These are phyloP conservation scores for Tylopilus felleus DNA, from an alignment of 768 basidiomycete species.

Conservation along the genomic window DNA sequence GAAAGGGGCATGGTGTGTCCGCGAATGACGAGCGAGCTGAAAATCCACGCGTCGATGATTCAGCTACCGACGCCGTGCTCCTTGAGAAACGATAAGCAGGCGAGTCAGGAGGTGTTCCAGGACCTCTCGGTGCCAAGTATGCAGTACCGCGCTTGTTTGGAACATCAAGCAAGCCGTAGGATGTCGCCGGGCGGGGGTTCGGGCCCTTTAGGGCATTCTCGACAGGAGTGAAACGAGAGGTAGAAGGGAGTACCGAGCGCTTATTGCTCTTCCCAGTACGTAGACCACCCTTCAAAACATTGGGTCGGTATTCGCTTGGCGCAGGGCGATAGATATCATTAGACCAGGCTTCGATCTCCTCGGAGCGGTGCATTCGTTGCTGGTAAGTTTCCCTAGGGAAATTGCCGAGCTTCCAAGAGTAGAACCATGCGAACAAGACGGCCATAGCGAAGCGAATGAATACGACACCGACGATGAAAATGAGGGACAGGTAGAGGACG, in stretches of 20 bases:
- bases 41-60: slow-evolving; percentile 30
- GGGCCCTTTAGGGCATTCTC: slow-evolving; percentile 55
- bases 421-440: slow-evolving; percentile 96
- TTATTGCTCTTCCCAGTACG: slow-evolving; percentile 47
- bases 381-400: slow-evolving; percentile 92
- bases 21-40: slow-evolving; percentile 48
- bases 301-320: slow-evolving; percentile 87
- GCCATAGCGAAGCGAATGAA: slow-evolving; percentile 95
- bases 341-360: slow-evolving; percentile 95
- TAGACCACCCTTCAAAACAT: slow-evolving; percentile 71
- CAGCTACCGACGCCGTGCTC: slow-evolving; percentile 74
- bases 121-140: slow-evolving; percentile 40
- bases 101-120: slow-evolving; percentile 65
- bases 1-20: slow-evolving; percentile 88
- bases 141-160: slow-evolving; percentile 60
- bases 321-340: slow-evolving; percentile 94
- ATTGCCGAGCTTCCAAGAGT: slow-evolving; percentile 91
- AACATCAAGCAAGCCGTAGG: slow-evolving; percentile 64
- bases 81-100: slow-evolving; percentile 70
- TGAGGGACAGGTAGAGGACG: slow-evolving; percentile 90
- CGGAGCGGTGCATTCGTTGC: slow-evolving; percentile 83
- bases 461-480: slow-evolving; percentile 97
- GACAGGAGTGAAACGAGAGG: slow-evolving; percentile 72
- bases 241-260: slow-evolving; percentile 61
- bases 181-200: slow-evolving; percentile 54